Evolutionary conservation across 331 rosid genomes (phyloP), one percentile per base, ranked within the genome.

Genomic region (Quercus phellos): DNA sequence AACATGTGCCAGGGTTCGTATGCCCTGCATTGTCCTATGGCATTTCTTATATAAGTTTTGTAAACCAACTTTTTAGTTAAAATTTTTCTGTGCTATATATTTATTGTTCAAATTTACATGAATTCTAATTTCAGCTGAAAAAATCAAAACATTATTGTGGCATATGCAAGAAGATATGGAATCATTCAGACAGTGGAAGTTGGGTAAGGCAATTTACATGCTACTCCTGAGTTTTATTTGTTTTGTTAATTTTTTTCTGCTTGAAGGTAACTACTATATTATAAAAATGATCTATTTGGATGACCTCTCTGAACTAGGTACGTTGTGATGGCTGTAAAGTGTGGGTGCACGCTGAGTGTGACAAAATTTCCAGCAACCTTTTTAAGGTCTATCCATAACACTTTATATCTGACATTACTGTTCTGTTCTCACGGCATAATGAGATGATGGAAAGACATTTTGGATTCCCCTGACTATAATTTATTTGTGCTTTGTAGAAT

Each of bases 311-410:
- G 79, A 83, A 78, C 83, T 78, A 95, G 99, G 99, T 95, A 42
- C 99, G 98, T n/a, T 95, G 99, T 82, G 99, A 95, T 79, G 98
- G 99, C 79, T 95, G 99, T 84, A 93, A 90, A 83, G 98, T 93
- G 67, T 95, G 99, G 99, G 99, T 95, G 83, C 99, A 95, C 10
- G 97, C 98, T 1, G 99, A 89, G 80, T 95, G 99, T 10, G 99
- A 91, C 90, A 89, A 89, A 85, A 91, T 93, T 88, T 88, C 97
- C 76, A 88, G 90, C 82, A 89, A 88, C 78, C 90, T 73, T 66
- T 91, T 91, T 73, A 93, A 93, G 99, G 99, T 95, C 71, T 83
- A 70, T 83, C 74, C 60, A 4, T 60, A 63, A 51, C 63, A 26
- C 77, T 51, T 68, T 29, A 74, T 80, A 51, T 79, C 50, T 63